Evolutionary conservation across 148 eudicot genomes (phyloP).

Genomic region (Vaccinium darrowii): DNA sequence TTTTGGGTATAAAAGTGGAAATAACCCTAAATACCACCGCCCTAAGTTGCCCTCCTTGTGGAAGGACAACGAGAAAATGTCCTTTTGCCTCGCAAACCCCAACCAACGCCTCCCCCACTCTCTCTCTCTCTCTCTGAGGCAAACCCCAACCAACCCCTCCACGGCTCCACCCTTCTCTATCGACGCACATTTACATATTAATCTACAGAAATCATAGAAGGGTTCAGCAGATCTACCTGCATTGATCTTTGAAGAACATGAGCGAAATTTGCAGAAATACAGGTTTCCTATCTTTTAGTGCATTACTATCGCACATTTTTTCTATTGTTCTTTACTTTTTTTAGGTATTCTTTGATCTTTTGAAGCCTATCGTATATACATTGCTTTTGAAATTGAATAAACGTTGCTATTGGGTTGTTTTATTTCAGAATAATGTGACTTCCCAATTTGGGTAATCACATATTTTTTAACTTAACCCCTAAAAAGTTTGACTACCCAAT

Average conservation of each 20-base stretch:
- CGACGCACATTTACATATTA: too few species aligned
- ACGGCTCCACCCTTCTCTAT: neutral
- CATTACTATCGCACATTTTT: too few species aligned
- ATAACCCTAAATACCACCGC: neutral
- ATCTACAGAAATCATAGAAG: neutral
- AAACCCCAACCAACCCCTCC: neutral
- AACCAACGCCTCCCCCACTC: neutral
- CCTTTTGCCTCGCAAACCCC: neutral
- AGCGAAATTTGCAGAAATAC: neutral
- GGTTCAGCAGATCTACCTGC: conserved; percentile 1
- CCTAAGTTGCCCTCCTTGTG: neutral
- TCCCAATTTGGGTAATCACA: neutral
- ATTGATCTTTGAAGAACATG: neutral
- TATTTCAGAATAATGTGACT: neutral
- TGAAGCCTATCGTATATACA: neutral
- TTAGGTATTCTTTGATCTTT: neutral
- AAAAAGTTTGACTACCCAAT: neutral
- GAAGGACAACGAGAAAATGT: neutral
- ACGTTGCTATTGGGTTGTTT: neutral
- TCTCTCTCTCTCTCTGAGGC: neutral
- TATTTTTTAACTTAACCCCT: neutral
- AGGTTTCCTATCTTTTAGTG: conserved; percentile 1
- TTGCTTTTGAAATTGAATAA: neutral
- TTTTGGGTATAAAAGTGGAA: too few species aligned
- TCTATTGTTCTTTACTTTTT: neutral